Percentiles rank a stretch among this genome's conserved stretches.
Evolutionary conservation across 1,139 yeast genomes (phyloP).

Genomic region (Protomyces inundatus): DNA sequence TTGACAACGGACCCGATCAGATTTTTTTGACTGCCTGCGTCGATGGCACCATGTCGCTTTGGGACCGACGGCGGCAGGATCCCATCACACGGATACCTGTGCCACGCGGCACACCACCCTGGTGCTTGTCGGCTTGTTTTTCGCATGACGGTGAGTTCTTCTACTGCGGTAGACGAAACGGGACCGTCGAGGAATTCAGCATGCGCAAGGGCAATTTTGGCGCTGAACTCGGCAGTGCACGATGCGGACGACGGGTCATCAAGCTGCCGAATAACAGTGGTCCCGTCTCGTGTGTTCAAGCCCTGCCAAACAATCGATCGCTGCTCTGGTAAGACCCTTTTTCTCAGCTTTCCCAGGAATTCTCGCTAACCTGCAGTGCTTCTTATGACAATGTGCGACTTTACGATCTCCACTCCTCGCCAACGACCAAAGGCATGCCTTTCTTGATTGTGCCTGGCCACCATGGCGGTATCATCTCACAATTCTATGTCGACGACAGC

Average conservation of each 20-base stretch:
- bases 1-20: conserved; percentile 6
- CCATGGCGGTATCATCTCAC: conserved; percentile 63
- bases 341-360: not conserved
- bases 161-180: conserved; percentile 83
- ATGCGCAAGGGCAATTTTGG: conserved; percentile 53
- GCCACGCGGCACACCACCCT: conserved; percentile 74
- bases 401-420: conserved; percentile 59
- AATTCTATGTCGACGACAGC: conserved; percentile 62
- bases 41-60: conserved; percentile 74
- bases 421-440: conserved; percentile 41
- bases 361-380: conserved; percentile 49
- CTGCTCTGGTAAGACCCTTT: conserved; percentile 45
- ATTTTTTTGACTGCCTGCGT: conserved; percentile 75
- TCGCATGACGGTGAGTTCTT: conserved; percentile 72
- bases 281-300: conserved; percentile 72
- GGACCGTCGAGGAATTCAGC: conserved; percentile 71
- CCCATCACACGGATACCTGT: conserved; percentile 55
- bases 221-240: conserved; percentile 40
- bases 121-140: conserved; percentile 88
- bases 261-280: conserved; percentile 87
- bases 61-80: conserved; percentile 64
- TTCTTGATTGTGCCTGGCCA: conserved; percentile 59
- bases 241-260: conserved; percentile 44
- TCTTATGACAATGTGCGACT: conserved; percentile 84
- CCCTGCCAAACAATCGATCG: conserved; percentile 77